These are phyloP conservation scores for Rhododendron molle DNA, from an alignment of 148 eudicot species.

Conservation along the genomic window DNA sequence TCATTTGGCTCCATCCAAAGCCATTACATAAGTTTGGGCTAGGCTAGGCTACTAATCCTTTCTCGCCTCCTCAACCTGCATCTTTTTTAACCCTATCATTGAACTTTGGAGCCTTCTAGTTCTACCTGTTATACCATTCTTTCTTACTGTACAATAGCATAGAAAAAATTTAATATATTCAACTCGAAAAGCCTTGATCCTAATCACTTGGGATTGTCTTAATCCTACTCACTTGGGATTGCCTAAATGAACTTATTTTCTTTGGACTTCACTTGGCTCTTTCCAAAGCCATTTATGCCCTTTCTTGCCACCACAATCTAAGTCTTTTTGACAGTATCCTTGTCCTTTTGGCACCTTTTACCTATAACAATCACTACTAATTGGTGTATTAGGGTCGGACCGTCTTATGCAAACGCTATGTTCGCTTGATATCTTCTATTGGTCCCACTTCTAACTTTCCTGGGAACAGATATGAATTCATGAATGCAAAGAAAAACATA, in stretches of 20 bases:
- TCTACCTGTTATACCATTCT: background rate
- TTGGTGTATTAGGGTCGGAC: background rate
- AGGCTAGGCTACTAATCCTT: background rate
- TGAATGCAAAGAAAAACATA: background rate
- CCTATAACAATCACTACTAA: background rate
- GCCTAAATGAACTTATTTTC: background rate
- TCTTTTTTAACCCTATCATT: background rate
- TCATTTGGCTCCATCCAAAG: background rate
- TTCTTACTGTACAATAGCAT: background rate
- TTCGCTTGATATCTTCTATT: background rate
- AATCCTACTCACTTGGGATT: background rate
- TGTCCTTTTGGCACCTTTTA: background rate
- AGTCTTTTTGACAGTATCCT: background rate
- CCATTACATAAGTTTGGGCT: background rate
- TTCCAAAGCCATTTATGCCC: background rate
- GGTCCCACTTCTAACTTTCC: background rate
- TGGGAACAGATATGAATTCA: no score
- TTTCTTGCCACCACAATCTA: background rate
- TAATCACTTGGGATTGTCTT: background rate
- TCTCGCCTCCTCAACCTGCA: background rate
- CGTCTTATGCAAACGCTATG: background rate
- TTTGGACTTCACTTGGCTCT: background rate
- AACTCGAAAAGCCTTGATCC: background rate
- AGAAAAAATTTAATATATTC: background rate
- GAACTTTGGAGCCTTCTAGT: background rate